Conservation (phyloP, 257 asterid genomes). For the Misopates orontium region DNA sequence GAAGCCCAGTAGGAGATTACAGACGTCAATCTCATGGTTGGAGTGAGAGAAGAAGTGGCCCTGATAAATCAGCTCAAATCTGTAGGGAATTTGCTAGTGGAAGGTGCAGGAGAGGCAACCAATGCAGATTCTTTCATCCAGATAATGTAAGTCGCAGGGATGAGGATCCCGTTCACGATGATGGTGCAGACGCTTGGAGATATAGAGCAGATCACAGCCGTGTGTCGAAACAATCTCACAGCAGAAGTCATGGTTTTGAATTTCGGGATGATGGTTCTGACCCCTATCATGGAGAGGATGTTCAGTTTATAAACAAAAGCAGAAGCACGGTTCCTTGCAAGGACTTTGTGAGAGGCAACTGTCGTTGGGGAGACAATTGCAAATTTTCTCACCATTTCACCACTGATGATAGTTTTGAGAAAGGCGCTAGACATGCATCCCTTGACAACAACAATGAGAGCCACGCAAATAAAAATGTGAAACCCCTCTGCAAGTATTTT, state of each 20-base stretch:
- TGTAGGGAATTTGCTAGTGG: constrained; percentile 72
- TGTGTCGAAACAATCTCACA: constrained; percentile 37
- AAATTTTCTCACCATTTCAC: constrained; percentile 66
- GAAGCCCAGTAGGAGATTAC: constrained; percentile 57
- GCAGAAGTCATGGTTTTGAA: constrained; percentile 47
- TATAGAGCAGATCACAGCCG: constrained; percentile 45
- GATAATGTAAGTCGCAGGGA: constrained; percentile 36
- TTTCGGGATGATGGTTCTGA: constrained; percentile 44
- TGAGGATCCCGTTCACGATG: constrained; percentile 41
- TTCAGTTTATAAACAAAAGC: constrained; percentile 44
- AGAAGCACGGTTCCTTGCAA: constrained; percentile 58
- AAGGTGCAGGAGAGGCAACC: constrained; percentile 73
- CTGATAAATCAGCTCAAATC: constrained; percentile 53
- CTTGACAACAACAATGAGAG: constrained; percentile 42
- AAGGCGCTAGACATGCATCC: constrained; percentile 41
- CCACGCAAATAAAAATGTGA: constrained; percentile 38
- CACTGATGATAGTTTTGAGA: constrained; percentile 45
- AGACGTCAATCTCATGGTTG: constrained; percentile 53
- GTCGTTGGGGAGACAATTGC: constrained; percentile 81
- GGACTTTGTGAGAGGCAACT: constrained; percentile 61
- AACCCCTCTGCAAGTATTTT: constrained; percentile 61
- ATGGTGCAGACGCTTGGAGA: constrained; percentile 46
- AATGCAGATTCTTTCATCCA: constrained; percentile 71
- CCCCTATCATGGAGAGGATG: constrained; percentile 48
- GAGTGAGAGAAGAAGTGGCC: constrained; percentile 55